These are phyloP conservation scores for Aspergillus avenaceus DNA, from an alignment of 495 filamentous ascomycete species.

Conservation along the genomic window DNA sequence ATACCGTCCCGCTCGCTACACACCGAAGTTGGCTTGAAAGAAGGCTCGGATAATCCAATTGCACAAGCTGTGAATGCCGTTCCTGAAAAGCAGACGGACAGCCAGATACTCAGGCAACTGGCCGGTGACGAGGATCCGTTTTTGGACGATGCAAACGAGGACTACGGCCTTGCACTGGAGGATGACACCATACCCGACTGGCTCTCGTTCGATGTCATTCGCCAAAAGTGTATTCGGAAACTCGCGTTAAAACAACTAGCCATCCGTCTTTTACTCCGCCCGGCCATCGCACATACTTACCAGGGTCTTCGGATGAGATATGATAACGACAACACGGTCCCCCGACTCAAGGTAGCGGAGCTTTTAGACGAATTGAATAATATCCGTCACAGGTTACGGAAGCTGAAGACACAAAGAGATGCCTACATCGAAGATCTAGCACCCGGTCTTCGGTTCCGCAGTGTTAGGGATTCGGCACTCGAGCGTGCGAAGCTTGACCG, in stretches of 20 bases:
- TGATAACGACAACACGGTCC: conserved; percentile 18
- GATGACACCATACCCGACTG: conserved; percentile 24
- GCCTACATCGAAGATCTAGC: conserved; percentile 28
- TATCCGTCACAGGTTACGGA: conserved; percentile 26
- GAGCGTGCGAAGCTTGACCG: conserved; percentile 23
- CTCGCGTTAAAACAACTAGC: conserved; percentile 42
- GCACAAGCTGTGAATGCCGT: not conserved
- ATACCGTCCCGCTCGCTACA: conserved; percentile 10
- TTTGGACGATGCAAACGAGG: conserved; percentile 12
- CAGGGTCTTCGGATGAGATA: conserved; percentile 35
- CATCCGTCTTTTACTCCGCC: conserved; percentile 36
- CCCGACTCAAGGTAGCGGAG: conserved; percentile 26
- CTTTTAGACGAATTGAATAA: conserved; percentile 31
- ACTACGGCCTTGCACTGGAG: conserved; percentile 11
- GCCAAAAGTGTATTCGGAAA: conserved; percentile 38
- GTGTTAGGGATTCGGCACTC: conserved; percentile 9
- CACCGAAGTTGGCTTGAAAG: not conserved
- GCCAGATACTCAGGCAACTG: not conserved
- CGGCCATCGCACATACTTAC: conserved; percentile 38
- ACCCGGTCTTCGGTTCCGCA: conserved; percentile 12
- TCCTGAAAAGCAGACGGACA: not conserved
- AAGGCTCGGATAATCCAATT: not conserved
- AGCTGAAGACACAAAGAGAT: conserved; percentile 19
- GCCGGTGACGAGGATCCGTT: conserved; percentile 8
- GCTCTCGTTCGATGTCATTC: conserved; percentile 26